Base-by-base conservation (phyloP, 2,329 filamentous ascomycete genomes). In the Talaromyces sp. region DNA sequence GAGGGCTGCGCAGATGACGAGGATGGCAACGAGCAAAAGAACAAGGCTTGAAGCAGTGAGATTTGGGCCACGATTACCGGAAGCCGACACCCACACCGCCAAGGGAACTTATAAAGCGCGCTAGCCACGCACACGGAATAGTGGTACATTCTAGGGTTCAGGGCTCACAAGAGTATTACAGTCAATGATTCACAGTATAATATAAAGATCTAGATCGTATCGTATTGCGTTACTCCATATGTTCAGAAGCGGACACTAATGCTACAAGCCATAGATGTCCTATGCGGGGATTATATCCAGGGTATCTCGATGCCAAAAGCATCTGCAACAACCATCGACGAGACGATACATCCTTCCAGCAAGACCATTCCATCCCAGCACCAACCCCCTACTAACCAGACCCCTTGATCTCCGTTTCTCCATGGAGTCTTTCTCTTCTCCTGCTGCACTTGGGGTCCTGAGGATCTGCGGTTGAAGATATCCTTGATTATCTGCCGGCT, bases 361-460 rank as follows among this genome's bases (percentile, higher is more conserved):
- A 88, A 69, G 1, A 88, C 85, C 85, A 88, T 85, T 2, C 86
- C 86, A 72, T 88, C 86, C 86, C 86, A 88, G 69, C 85, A 88
- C 86, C 86, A 88, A 0, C 84, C 84, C 5, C 86, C 86, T 0
- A 81, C 79, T 13, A 88, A 70, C 80, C 82, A 88, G 0, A 88
- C 81, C 47, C 81, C 79, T 7, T 80, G 79, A 59, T 85, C 76
- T 0, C 85, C 85, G 65, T 85, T 88, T 7, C 73, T 78, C 40
- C 40, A 45, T 19, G 5, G 38, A 40, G 38, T 40, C 38, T 40
- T 40, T 40, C 38, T 40, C 38, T 40, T 40, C 38, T 40, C 38
- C 38, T 40, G 38, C 38, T 40, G 38, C 2, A 40, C 38, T 7
- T 40, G 38, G 38, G 38, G 38, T 40, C 17, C 38, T n/a, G 38